Conservation (phyloP, 371 early-diverging fungal species). For the Mucor indicus region DNA sequence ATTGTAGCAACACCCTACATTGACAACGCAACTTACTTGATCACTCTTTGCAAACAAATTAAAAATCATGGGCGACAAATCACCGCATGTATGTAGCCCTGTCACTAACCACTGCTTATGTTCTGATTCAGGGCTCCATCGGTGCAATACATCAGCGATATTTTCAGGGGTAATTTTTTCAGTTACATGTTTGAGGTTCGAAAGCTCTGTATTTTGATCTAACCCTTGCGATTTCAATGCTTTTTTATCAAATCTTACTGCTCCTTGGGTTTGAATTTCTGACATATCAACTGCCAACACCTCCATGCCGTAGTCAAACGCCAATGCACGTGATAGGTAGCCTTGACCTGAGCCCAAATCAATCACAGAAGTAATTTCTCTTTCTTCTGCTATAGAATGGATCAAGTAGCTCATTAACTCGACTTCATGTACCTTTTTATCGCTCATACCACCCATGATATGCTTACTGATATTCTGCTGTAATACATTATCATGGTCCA, state of each 20-base stretch:
- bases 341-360: constrained; percentile 78
- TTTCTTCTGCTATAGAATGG: constrained; percentile 38
- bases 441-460: constrained; percentile 65
- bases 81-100: constrained; percentile 88
- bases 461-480: constrained; percentile 20
- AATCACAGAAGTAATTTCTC: constrained; percentile 47
- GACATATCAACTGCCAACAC: constrained; percentile 82
- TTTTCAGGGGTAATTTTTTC: constrained; percentile 54
- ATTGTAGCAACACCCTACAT: constrained; percentile 90
- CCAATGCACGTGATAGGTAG: constrained; percentile 73
- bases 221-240: constrained; percentile 28
- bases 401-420: constrained; percentile 58
- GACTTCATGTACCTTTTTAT: constrained; percentile 77
- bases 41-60: constrained; percentile 66
- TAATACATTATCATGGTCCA: too few species aligned
- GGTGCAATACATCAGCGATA: constrained; percentile 32
- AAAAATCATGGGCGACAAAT: constrained; percentile 72
- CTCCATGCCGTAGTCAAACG: constrained; percentile 63
- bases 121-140: constrained; percentile 11
- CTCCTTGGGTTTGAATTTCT: constrained; percentile 77
- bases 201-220: neutral
- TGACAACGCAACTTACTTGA: constrained; percentile 63
- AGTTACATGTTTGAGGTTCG: constrained; percentile 45
- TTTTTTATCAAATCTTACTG: constrained; percentile 60
- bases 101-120: constrained; percentile 63